Evolutionary conservation across 352 stramenopile genomes (phyloP), one percentile per base, ranked within the genome.

Genomic region (Globisporangium paroecandrum): DNA sequence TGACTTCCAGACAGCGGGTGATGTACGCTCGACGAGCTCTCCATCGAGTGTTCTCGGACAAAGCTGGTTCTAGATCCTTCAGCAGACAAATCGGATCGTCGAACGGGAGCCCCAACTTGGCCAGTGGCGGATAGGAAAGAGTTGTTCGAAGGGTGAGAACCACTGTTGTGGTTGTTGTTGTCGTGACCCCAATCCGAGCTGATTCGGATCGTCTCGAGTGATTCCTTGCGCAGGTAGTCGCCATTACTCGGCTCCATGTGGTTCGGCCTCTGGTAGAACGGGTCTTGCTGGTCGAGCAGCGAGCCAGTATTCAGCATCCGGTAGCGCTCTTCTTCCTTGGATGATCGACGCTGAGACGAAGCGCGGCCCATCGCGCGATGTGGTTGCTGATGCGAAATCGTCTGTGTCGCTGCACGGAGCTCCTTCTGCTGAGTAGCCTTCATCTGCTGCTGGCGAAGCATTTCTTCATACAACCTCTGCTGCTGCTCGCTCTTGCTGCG

Each of bases 201-300:
- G 20, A 85, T 74, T 9, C 70, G 73, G 62, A 89, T 76, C 6
- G 72, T 73, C 24, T 89, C 78, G 22, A 73, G 58, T 6, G 67
- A 75, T 6, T 78, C 69, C 34, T 70, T 77, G n/a, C 57, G 65
- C 43, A 54, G 22, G 15, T 64, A 20, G 8, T 20, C 47, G 9
- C 56, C 41, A 8, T 8, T n/a, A 25, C 18, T 38, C 27, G 7
- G 46, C 9, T 58, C 57, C 25, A 27, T 38, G 36, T 68, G 54
- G 6, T 43, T 55, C 43, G 24, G 27, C 15, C 55, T 59, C 5
- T 55, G 41, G 2, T 58, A 58, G 18, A 65, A 58, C 15, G 32
- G 36, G 24, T 53, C 53, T 7, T 64, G 62, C 10, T 65, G 61
- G 12, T 68, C 62, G 34, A 68, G 38, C 34, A 58, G 36, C 22